These are phyloP conservation scores for Calonectria pauciramosa DNA, from an alignment of 2,329 filamentous ascomycete species.

Conservation along the genomic window DNA sequence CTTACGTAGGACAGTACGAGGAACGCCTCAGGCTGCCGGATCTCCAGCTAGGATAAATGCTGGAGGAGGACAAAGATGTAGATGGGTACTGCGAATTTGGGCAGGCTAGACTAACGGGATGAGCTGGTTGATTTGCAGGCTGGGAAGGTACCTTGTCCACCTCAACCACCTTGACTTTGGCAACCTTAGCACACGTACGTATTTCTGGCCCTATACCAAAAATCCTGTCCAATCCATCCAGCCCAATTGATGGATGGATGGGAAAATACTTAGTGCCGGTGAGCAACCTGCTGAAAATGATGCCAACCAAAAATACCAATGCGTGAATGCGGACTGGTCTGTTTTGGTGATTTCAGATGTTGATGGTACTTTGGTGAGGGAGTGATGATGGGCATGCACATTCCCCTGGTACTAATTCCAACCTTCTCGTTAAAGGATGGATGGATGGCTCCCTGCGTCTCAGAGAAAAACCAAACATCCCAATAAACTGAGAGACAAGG, in stretches of 20 bases:
- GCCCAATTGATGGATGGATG: neutral
- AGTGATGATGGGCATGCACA: constrained; percentile 4
- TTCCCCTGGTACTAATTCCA: constrained; percentile 15
- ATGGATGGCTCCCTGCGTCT: constrained; percentile 8
- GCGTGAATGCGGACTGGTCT: neutral
- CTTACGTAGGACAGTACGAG: constrained; percentile 10
- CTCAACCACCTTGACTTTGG: constrained; percentile 9
- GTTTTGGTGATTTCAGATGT: neutral
- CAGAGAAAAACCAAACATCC: neutral
- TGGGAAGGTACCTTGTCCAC: constrained; percentile 19
- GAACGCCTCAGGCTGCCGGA: constrained; percentile 23
- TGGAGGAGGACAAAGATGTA: constrained; percentile 17
- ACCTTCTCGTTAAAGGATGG: neutral
- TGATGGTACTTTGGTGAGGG: constrained; percentile 2
- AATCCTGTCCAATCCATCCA: neutral
- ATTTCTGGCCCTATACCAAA: neutral
- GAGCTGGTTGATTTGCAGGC: constrained; percentile 11
- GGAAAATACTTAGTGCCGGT: no score
- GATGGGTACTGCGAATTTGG: constrained; percentile 13
- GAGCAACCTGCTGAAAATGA: neutral
- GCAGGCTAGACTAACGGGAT: constrained; percentile 20
- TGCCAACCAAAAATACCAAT: neutral
- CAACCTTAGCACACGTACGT: constrained; percentile 8
- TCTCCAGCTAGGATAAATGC: constrained; percentile 25
- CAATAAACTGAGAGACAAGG: neutral